Base-by-base conservation (phyloP, 768 basidiomycete species). In the Phylloporus sp. region DNA sequence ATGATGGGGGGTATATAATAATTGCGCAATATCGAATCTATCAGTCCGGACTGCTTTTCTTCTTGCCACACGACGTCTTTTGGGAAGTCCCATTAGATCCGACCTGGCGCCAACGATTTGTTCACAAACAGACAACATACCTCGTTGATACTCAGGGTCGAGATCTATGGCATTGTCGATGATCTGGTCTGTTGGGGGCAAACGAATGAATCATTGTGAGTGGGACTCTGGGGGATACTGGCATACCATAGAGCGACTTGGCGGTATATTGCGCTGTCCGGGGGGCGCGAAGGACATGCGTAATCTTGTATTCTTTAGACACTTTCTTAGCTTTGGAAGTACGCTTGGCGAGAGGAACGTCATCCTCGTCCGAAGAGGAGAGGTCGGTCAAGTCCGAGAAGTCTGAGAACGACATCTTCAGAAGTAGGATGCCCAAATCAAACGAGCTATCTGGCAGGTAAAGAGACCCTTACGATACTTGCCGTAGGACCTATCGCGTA, bases 1-100 rank as follows among this genome's bases (percentile, higher is more conserved):
- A 87, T 79, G 35, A 87, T 71, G 2, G 83, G 84, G 0, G 85
- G 86, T 8, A 87, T 76, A 40, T 84, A 82, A 60, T 79, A 85
- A 58, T 85, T 82, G 45, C 78, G 73, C 44, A 86, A 69, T 5
- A 85, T 49, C 0, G 85, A 86, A 55, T 87, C 85, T 41, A 87
- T 82, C 7, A 87, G 70, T 7, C 73, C 76, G 12, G 73, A 71
- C 52, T 86, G 84, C 57, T 86, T 85, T 36, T 64, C 52, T 36
- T 82, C 81, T 7, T 72, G 70, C 86, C 85, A 87, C 11, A 87
- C 85, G 40, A 86, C 71, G 46, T 76, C 85, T 86, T 53, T 43
- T 11, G 18, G 18, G 48, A 9, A 28, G 8, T n/a, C 1, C 27
- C 24, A 13, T 55, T n/a, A 60, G 24, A 41, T 41, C 15, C 38